Evolutionary conservation across 768 basidiomycete species (phyloP).

Genomic region (Amanita pseudoporphyria): DNA sequence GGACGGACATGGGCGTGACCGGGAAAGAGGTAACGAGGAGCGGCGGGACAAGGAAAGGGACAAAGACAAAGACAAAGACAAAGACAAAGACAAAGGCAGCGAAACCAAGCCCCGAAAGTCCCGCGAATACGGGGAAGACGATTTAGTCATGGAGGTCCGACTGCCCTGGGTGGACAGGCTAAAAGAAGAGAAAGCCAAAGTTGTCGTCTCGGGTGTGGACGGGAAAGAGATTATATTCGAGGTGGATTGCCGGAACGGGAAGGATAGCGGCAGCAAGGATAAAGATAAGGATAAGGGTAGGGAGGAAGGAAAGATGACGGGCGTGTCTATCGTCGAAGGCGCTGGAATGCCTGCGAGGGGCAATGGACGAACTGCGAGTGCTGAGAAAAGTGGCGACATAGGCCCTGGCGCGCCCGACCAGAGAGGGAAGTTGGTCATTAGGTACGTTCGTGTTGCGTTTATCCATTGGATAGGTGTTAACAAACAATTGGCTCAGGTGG

Average conservation of each 20-base stretch:
- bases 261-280: constrained; percentile 20
- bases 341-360: constrained; percentile 5
- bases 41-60: background rate
- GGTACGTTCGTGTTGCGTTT: constrained; percentile 12
- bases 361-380: background rate
- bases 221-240: constrained; percentile 36
- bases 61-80: background rate
- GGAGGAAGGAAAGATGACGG: constrained; percentile 31
- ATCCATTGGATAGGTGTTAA: background rate
- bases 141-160: constrained; percentile 39
- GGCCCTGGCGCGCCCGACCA: constrained; percentile 9
- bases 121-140: constrained; percentile 37
- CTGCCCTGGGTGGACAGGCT: constrained; percentile 46
- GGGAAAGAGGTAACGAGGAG: background rate
- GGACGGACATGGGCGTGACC: background rate
- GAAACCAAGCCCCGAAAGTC: constrained; percentile 12
- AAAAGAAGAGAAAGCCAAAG: constrained; percentile 31
- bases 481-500: constrained; percentile 14
- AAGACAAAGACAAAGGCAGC: background rate
- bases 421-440: constrained; percentile 16
- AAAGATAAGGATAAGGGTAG: too few species aligned
- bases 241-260: constrained; percentile 36
- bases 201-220: constrained; percentile 42
- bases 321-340: constrained; percentile 24
- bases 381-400: background rate